Evolutionary conservation across 164 flowering plant species (phyloP).

Genomic region (Vitis cinerea): DNA sequence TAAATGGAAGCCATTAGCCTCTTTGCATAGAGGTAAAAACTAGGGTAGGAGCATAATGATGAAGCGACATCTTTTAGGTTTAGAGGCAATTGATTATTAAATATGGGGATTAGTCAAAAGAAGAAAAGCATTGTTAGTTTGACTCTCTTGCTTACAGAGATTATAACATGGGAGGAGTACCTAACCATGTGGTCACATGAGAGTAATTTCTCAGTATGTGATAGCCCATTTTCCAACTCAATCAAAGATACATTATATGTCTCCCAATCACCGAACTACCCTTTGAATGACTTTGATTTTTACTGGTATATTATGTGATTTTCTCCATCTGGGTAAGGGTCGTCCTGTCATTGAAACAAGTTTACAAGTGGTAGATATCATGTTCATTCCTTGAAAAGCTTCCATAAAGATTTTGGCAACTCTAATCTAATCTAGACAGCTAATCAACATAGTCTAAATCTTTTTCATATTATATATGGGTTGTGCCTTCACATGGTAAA

Average conservation of each 20-base stretch:
- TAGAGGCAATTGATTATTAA: not conserved
- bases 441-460: constrained; percentile 20
- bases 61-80: not conserved
- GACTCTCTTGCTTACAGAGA: constrained; percentile 23
- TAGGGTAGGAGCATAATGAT: not conserved
- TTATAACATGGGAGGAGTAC: constrained; percentile 32
- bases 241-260: constrained; percentile 12
- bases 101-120: constrained; percentile 23
- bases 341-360: constrained; percentile 17
- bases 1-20: too few relatives aligned
- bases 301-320: constrained; percentile 8
- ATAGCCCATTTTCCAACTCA: constrained; percentile 22
- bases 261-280: constrained; percentile 18
- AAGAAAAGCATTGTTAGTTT: constrained; percentile 18
- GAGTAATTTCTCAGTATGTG: constrained; percentile 52
- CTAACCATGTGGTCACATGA: constrained; percentile 59
- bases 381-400: constrained; percentile 23
- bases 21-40: not conserved
- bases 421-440: constrained; percentile 13
- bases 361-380: constrained; percentile 27
- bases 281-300: constrained; percentile 12
- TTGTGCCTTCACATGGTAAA: not conserved
- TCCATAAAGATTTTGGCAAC: constrained; percentile 28
- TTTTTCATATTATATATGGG: constrained; percentile 6
- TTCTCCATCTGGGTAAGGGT: constrained; percentile 1